Conservation (phyloP, 176 grass and related monocot species). For the Guadua angustifolia region DNA sequence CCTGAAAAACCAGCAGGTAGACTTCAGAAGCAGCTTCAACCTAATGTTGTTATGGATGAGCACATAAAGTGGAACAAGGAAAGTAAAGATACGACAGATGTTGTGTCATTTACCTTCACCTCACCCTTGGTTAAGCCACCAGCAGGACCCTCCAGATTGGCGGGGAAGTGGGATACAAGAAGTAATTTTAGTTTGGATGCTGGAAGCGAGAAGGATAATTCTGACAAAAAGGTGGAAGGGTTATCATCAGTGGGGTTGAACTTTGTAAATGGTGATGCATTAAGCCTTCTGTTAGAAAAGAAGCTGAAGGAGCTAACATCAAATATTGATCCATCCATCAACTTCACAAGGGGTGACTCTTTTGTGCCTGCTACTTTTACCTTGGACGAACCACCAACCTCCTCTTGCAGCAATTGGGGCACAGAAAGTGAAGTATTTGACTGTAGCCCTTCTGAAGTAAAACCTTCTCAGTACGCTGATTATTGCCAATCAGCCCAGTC, state of each 20-base stretch:
- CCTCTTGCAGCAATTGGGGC: conserved; percentile 33
- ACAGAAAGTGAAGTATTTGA: conserved; percentile 39
- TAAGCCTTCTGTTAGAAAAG: conserved; percentile 79
- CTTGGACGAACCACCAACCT: conserved; percentile 35
- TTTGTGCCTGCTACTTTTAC: conserved; percentile 43
- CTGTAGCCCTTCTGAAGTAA: conserved; percentile 45
- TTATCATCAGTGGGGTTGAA: conserved; percentile 50
- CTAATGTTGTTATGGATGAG: conserved; percentile 73
- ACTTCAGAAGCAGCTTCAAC: conserved; percentile 52
- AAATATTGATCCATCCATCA: conserved; percentile 57
- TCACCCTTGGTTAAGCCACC: conserved; percentile 68
- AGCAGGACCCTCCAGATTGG: conserved; percentile 38
- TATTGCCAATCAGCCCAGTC: conserved; percentile 51
- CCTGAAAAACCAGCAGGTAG: conserved; percentile 47
- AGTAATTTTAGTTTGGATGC: conserved; percentile 44
- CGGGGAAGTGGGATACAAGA: conserved; percentile 45
- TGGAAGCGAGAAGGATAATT: conserved; percentile 41
- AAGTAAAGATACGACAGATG: conserved; percentile 64
- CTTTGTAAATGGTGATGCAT: conserved; percentile 67
- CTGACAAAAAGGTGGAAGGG: conserved; percentile 44
- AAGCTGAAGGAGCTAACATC: conserved; percentile 75
- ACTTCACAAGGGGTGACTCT: conserved; percentile 55
- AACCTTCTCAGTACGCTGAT: conserved; percentile 41
- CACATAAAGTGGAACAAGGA: conserved; percentile 61
- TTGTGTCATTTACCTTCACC: conserved; percentile 90